These are phyloP conservation scores for Melampsora larici-populina DNA, from an alignment of 1,284 basidiomycete genomes.

Conservation along the genomic window DNA sequence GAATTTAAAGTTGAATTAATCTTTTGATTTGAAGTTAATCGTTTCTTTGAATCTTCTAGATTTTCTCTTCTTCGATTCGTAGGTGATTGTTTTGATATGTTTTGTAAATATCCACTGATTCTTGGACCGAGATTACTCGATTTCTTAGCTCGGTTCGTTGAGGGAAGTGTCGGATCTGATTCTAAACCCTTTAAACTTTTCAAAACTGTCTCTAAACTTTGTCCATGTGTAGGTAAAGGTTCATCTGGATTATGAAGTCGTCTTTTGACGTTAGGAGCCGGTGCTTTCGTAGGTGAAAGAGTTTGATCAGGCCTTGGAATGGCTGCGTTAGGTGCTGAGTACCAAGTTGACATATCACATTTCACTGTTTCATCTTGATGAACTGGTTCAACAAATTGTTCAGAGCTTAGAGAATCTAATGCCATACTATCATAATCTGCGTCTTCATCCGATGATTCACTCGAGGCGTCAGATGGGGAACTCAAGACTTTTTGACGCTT, in stretches of 20 bases:
- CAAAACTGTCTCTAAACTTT: not conserved
- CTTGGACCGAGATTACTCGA: not conserved
- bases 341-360: conserved; percentile 2
- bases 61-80: not conserved
- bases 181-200: conserved; percentile 11
- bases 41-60: not conserved
- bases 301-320: conserved; percentile 17
- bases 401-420: not conserved
- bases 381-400: not conserved
- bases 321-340: conserved; percentile 14
- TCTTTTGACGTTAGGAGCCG: conserved; percentile 12
- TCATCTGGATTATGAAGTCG: conserved; percentile 37
- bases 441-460: not conserved
- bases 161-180: not conserved
- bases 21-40: not conserved
- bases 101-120: not conserved
- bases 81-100: not conserved
- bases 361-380: not conserved
- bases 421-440: not conserved
- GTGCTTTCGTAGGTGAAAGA: conserved; percentile 20
- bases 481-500: conserved; percentile 3
- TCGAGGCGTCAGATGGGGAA: not conserved
- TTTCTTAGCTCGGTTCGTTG: not conserved
- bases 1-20: not conserved
- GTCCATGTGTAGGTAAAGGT: conserved; percentile 7